These are phyloP conservation scores for Russula lepida DNA, from an alignment of 768 basidiomycete genomes.

Conservation along the genomic window DNA sequence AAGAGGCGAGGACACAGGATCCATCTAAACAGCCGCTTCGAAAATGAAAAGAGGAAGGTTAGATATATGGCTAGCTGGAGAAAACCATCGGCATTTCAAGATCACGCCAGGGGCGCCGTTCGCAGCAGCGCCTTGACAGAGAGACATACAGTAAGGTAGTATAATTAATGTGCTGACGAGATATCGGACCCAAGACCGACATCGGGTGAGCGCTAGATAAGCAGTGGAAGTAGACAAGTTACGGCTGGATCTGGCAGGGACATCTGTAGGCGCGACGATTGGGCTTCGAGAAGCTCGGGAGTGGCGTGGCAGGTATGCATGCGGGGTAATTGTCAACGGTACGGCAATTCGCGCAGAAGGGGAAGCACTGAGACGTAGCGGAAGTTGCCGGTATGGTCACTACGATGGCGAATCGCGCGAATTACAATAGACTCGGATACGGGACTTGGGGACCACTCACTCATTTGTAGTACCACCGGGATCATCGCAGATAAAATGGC, in stretches of 20 bases:
- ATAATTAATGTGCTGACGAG: not conserved
- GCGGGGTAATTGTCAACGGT: slow-evolving; percentile 17
- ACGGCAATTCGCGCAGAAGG: slow-evolving; percentile 9
- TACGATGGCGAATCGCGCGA: not conserved
- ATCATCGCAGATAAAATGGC: not conserved
- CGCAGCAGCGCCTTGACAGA: not conserved
- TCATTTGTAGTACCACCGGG: not conserved
- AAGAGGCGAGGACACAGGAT: not conserved
- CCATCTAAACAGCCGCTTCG: not conserved
- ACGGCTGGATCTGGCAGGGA: slow-evolving; percentile 3
- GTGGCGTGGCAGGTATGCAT: slow-evolving; percentile 12
- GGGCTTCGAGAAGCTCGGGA: slow-evolving; percentile 17
- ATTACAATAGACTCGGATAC: not conserved
- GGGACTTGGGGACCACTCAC: not conserved
- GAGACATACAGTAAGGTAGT: not conserved
- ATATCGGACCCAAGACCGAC: slow-evolving; percentile 7
- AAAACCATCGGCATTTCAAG: not conserved
- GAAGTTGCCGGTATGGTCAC: slow-evolving; percentile 3
- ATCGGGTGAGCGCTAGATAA: not conserved
- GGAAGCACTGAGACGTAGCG: slow-evolving; percentile 2
- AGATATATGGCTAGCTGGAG: not conserved
- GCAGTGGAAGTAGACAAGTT: not conserved
- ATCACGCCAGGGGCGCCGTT: not conserved
- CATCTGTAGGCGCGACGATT: slow-evolving; percentile 11
- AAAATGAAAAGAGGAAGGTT: not conserved